Conservation (phyloP, 2,329 filamentous ascomycete species). For the Arthrobotrys pseudoclavata region DNA sequence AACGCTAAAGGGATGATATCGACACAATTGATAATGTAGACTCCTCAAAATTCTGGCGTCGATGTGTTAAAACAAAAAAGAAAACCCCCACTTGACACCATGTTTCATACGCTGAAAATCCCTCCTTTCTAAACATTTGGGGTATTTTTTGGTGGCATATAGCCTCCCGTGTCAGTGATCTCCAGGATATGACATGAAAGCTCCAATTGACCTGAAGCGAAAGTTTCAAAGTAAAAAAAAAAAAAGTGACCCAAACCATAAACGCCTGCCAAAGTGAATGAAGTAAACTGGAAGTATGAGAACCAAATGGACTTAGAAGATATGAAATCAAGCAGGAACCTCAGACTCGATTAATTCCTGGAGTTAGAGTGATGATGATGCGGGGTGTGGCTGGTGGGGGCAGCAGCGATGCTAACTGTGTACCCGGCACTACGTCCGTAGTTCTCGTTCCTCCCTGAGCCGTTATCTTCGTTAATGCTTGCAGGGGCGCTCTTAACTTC, state of each 20-base stretch:
- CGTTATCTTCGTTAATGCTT: constrained; percentile 47
- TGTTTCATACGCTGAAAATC: constrained; percentile 23
- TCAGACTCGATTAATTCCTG: background rate
- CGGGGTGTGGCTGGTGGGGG: constrained; percentile 13
- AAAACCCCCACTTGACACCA: constrained; percentile 6
- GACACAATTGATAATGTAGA: background rate
- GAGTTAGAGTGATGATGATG: constrained; percentile 25
- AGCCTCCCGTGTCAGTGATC: constrained; percentile 39
- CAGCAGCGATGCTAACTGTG: constrained; percentile 51
- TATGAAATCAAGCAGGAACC: background rate
- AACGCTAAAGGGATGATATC: constrained; percentile 14
- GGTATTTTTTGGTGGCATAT: constrained; percentile 25
- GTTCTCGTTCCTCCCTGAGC: constrained; percentile 1
- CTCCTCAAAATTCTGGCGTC: background rate
- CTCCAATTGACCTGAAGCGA: constrained; percentile 8
- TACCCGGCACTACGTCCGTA: constrained; percentile 52
- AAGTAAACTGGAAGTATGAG: constrained; percentile 20
- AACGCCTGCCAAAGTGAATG: constrained; percentile 41
- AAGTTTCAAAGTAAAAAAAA: constrained; percentile 10
- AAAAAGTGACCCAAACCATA: constrained; percentile 24
- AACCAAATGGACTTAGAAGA: constrained; percentile 13
- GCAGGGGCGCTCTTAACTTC: constrained; percentile 56
- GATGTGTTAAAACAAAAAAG: background rate
- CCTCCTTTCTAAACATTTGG: constrained; percentile 42
- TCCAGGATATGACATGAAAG: constrained; percentile 43